phyloP scores from a whole-genome alignment of 495 filamentous ascomycete species.

The Penicillium manginii region DNA sequence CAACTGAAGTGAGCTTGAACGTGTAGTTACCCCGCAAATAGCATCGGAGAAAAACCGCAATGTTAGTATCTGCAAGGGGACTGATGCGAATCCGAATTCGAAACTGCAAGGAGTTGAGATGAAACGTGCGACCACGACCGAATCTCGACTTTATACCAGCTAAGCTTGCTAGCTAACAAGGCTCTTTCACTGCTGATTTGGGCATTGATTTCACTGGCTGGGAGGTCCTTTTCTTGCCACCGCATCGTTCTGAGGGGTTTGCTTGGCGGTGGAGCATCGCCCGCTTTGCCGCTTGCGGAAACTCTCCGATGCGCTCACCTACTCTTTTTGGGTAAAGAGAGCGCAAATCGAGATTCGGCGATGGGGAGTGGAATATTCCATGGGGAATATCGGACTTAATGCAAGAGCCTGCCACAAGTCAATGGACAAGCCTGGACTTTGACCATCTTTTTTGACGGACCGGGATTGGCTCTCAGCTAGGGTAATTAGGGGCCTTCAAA shows the following conservation, averaged over 20 bases:
- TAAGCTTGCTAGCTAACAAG: neutral
- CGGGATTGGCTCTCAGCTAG: too few relatives aligned
- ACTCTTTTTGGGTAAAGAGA: neutral
- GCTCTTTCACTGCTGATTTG: neutral
- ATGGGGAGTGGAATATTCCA: neutral
- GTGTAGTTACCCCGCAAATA: neutral
- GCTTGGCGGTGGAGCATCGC: constrained; percentile 13
- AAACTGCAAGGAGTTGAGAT: too few relatives aligned
- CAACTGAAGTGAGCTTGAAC: neutral
- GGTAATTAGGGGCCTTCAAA: too few relatives aligned
- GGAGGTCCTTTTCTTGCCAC: neutral
- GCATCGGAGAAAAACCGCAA: neutral
- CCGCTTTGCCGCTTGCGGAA: constrained; percentile 6
- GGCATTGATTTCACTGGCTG: neutral
- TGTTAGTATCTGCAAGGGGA: neutral
- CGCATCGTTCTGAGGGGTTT: neutral
- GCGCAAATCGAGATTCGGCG: neutral
- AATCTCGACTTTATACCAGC: neutral
- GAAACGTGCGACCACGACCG: neutral
- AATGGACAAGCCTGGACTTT: neutral
- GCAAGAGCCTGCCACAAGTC: too few relatives aligned
- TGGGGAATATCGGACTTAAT: neutral
- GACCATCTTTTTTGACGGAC: neutral
- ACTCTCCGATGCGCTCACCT: neutral
- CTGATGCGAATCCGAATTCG: neutral